These are phyloP conservation scores for Penicillium steckii DNA, from an alignment of 495 filamentous ascomycete genomes.

Conservation along the genomic window DNA sequence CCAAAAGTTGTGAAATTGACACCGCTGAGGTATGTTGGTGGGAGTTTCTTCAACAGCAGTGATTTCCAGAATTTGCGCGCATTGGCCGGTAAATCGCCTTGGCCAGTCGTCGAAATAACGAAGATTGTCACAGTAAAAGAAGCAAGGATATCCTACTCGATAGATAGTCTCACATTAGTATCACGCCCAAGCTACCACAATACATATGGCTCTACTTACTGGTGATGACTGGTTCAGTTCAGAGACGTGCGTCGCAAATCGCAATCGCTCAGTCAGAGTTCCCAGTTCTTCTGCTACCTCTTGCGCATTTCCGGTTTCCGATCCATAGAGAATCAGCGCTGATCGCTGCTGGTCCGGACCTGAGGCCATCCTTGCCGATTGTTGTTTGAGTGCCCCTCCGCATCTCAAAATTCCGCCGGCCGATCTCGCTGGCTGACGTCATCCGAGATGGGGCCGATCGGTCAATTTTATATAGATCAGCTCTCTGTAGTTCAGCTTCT, in stretches of 20 bases:
- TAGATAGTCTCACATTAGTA: neutral
- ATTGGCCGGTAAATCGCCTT: conserved; percentile 88
- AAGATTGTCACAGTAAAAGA: conserved; percentile 68
- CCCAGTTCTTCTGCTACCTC: conserved; percentile 86
- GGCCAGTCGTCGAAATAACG: conserved; percentile 86
- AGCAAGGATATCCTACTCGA: conserved; percentile 40
- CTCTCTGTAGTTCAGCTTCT: neutral
- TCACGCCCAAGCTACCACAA: neutral
- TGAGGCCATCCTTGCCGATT: conserved; percentile 22
- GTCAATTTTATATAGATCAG: neutral
- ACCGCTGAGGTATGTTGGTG: conserved; percentile 61
- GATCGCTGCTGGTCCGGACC: conserved; percentile 38
- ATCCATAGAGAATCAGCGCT: conserved; percentile 84
- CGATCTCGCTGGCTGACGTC: conserved; percentile 29
- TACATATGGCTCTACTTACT: conserved; percentile 49
- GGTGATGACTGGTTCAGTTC: conserved; percentile 75
- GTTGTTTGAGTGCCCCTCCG: conserved; percentile 7
- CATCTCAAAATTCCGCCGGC: conserved; percentile 14
- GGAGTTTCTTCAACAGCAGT: conserved; percentile 74
- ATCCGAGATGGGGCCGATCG: conserved; percentile 12
- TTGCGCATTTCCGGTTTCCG: conserved; percentile 90
- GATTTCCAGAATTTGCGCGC: conserved; percentile 79
- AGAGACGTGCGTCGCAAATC: conserved; percentile 68
- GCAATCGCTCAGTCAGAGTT: conserved; percentile 66
- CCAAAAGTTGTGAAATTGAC: conserved; percentile 84